Conservation (phyloP, 2,329 filamentous ascomycete genomes). For the Colletotrichum chlorophyti region DNA sequence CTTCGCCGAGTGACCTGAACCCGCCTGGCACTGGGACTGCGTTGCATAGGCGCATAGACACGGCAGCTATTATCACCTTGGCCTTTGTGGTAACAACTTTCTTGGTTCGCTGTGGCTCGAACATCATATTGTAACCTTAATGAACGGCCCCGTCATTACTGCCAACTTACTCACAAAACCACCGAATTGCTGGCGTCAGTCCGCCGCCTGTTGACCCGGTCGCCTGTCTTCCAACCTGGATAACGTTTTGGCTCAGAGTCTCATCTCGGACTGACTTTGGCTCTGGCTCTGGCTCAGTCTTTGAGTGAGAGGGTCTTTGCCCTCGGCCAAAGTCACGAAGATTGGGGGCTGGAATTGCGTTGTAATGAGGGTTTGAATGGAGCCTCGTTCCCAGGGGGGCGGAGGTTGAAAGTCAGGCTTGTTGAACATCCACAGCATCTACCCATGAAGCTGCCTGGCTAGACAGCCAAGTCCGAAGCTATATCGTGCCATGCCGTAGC, state of each 20-base stretch:
- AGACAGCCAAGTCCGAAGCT: background rate
- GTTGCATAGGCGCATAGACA: background rate
- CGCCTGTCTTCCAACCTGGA: background rate
- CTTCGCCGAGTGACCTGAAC: too few species aligned
- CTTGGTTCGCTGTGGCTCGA: background rate
- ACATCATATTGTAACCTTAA: conserved; percentile 27
- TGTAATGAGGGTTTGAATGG: background rate
- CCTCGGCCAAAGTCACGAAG: background rate
- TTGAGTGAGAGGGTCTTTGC: background rate
- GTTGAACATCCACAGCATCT: background rate
- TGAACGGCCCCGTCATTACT: conserved; percentile 11
- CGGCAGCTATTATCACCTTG: background rate
- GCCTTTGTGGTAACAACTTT: background rate
- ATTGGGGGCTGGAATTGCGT: background rate
- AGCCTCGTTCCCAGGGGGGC: too few species aligned
- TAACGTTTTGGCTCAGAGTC: too few species aligned
- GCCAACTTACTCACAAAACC: background rate
- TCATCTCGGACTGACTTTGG: too few species aligned
- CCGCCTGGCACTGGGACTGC: background rate
- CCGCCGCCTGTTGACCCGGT: too few species aligned
- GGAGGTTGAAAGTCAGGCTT: too few species aligned
- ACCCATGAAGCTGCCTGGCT: background rate
- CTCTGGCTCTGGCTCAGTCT: conserved; percentile 7
- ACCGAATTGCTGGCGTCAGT: background rate
- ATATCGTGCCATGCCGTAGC: conserved; percentile 1